Evolutionary conservation across 2,329 filamentous ascomycete genomes (phyloP), one percentile per base, ranked within the genome.

Genomic region (Penicillium corylophilum): DNA sequence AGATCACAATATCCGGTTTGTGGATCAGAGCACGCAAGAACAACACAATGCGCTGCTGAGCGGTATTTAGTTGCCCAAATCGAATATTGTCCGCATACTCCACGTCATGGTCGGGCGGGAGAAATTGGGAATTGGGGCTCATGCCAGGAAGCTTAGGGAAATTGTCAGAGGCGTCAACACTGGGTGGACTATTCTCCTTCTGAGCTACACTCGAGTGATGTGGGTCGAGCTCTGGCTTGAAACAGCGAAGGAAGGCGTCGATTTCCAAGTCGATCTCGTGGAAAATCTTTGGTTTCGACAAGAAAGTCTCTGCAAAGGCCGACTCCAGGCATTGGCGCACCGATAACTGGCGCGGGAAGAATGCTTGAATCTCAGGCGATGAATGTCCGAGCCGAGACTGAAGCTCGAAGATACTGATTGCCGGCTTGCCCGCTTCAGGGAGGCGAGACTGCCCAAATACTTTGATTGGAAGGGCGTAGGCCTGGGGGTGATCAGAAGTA

Each of bases 401-500:
- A 7, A 99, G 84, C 56, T 97, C 92, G 78, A 95, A 97, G 52
- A 96, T 88, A 0, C 90, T 95, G 29, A 97, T 84, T 0, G 90
- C 91, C 0, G 82, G 81, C 48, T 82, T 70, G 0, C 87, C 88
- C 0, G 82, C 81, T 49, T 88, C 83, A 0, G 93, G 91, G 0
- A 96, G 78, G 18, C 94, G 84, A 48, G 87, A 87, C 20, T 85
- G 84, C 1, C 91, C 90, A 67, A 99, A 97, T 13, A 96, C 79
- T 61, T 83, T 87, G 54, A 99, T 87, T 0, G 93, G 92, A 22
- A 92, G 82, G 0, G 89, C 90, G 70, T 97, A 99, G 0, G 92
- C 86, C 71, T 97, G 93, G 0, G 94, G 94, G 64, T 99, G 94
- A 65, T 99, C 94, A 1, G 93, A 97, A 53, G 90, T 95, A 53